Conservation (phyloP, 495 filamentous ascomycete species). For the Lophiostoma macrostomum region DNA sequence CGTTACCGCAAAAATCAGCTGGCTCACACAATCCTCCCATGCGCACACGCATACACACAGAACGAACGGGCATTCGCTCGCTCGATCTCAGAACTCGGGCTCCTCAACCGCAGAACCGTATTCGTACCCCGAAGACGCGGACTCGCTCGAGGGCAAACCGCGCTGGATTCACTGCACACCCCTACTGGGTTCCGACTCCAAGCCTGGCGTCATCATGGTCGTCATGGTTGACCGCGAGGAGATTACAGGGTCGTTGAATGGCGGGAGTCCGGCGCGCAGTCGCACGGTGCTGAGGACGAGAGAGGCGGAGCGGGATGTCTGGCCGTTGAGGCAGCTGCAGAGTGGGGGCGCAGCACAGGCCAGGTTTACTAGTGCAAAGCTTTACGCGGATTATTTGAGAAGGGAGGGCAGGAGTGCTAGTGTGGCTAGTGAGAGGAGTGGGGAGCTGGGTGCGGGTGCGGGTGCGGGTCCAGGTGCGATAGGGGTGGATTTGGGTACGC, state of each 20-base stretch:
- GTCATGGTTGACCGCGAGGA: constrained; percentile 56
- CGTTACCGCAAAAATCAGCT: constrained; percentile 42
- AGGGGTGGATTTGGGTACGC: too few relatives aligned
- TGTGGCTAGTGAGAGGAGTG: neutral
- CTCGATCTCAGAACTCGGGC: neutral
- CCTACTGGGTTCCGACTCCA: constrained; percentile 53
- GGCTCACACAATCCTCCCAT: constrained; percentile 32
- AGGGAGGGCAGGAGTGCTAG: constrained; percentile 20
- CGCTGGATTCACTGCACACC: constrained; percentile 65
- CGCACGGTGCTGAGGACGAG: neutral
- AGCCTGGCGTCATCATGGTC: constrained; percentile 64
- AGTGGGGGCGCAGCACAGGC: constrained; percentile 7
- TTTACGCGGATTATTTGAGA: constrained; percentile 41
- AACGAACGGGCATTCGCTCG: neutral
- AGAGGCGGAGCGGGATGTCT: neutral
- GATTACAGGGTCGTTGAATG: constrained; percentile 31
- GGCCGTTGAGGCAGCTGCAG: constrained; percentile 20
- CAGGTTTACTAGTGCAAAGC: constrained; percentile 31
- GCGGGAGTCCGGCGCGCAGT: neutral
- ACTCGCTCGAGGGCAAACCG: constrained; percentile 31
- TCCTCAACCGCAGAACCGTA: neutral
- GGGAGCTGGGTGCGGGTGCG: too few relatives aligned
- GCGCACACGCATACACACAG: too few relatives aligned
- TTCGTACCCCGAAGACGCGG: neutral
- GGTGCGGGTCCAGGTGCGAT: too few relatives aligned